A percentile compares a stretch with the other conserved stretches of the same genome.
Conservation (phyloP, 2,329 filamentous ascomycete genomes). For the Leptographium wingfieldii region DNA sequence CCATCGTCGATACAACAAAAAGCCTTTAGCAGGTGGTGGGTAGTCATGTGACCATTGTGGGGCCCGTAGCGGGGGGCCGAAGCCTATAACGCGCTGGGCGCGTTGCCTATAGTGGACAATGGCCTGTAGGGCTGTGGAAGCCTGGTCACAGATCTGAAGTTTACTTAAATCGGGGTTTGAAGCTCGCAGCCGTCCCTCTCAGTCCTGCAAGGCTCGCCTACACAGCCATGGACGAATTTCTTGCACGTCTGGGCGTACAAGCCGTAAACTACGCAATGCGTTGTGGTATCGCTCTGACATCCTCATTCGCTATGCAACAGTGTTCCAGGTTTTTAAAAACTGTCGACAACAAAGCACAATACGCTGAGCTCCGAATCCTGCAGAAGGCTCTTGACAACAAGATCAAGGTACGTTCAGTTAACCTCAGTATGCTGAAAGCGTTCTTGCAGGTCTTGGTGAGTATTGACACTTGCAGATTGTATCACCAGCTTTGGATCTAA, state of each 20-base stretch:
- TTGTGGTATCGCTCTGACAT: constrained; percentile 75
- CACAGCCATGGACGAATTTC: constrained; percentile 55
- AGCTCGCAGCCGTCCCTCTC: background rate
- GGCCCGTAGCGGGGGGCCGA: background rate
- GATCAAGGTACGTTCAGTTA: constrained; percentile 48
- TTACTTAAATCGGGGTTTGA: too few species aligned
- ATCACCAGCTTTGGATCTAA: constrained; percentile 81
- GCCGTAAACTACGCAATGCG: constrained; percentile 88
- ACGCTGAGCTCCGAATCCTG: constrained; percentile 54
- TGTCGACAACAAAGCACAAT: constrained; percentile 57
- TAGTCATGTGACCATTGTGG: background rate
- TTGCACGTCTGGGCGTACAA: constrained; percentile 45
- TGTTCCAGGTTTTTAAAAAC: constrained; percentile 66
- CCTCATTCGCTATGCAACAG: constrained; percentile 72
- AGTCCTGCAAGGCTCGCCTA: background rate
- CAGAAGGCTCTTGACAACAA: constrained; percentile 71
- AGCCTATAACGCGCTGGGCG: background rate
- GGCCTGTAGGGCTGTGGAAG: background rate
- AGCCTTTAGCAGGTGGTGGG: background rate
- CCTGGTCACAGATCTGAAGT: too few species aligned
- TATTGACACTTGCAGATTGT: constrained; percentile 48
- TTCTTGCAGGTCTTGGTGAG: background rate
- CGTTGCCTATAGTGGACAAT: background rate
- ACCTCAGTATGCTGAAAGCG: background rate
- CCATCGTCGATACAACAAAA: constrained; percentile 3